Evolutionary conservation across 2,329 filamentous ascomycete genomes (phyloP).

Genomic region (Penicillium sp.): DNA sequence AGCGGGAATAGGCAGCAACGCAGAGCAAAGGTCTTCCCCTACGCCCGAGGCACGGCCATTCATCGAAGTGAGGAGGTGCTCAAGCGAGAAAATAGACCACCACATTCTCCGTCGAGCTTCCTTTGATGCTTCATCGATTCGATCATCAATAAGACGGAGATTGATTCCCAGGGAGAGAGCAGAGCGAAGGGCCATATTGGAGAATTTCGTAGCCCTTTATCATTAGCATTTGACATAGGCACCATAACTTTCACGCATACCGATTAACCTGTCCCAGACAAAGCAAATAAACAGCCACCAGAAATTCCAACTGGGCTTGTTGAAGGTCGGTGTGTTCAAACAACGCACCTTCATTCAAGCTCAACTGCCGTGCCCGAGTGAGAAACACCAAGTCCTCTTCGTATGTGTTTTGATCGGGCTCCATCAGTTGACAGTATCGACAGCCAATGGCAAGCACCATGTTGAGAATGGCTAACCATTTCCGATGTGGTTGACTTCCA

Average conservation of each 20-base stretch:
- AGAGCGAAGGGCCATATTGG: conserved; percentile 37
- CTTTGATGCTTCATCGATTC: conserved; percentile 34
- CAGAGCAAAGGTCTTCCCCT: conserved; percentile 35
- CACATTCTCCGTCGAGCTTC: conserved; percentile 40
- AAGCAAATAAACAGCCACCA: conserved; percentile 40
- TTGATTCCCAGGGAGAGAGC: conserved; percentile 41
- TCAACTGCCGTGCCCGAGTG: conserved; percentile 36
- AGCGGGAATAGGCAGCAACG: conserved; percentile 34
- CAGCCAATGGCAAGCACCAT: conserved; percentile 44
- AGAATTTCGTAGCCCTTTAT: conserved; percentile 38
- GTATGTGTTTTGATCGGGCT: conserved; percentile 23
- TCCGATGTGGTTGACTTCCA: conserved; percentile 27
- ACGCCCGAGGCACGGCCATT: conserved; percentile 40
- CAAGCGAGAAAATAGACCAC: conserved; percentile 41
- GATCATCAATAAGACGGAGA: conserved; percentile 34
- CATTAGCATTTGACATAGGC: background rate
- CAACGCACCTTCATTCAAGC: conserved; percentile 32
- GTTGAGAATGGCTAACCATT: conserved; percentile 43
- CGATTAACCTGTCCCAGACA: conserved; percentile 40
- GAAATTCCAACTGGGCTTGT: conserved; percentile 39
- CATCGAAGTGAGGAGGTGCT: conserved; percentile 39
- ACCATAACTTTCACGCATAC: conserved; percentile 24
- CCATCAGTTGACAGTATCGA: conserved; percentile 34
- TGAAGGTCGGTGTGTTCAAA: conserved; percentile 41
- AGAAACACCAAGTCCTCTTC: conserved; percentile 39